Evolutionary conservation across 768 basidiomycete species (phyloP).

Genomic region (Mycena leptocephala): DNA sequence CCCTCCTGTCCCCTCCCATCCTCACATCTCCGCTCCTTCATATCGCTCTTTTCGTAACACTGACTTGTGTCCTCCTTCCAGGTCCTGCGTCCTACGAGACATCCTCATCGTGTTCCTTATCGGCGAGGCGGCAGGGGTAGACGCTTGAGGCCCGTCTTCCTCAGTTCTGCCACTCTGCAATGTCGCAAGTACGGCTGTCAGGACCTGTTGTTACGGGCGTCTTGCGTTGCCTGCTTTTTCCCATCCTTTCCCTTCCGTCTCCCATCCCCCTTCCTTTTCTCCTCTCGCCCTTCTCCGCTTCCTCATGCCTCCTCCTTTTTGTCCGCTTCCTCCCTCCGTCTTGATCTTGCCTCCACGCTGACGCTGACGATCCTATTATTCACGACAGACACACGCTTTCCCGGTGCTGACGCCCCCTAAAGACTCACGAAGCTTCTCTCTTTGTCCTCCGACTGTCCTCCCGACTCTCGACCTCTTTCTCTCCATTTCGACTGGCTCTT

Average conservation of each 20-base stretch:
- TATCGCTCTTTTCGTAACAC: neutral
- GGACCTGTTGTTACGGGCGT: neutral
- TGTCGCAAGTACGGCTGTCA: too few relatives aligned
- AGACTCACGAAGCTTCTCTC: too few relatives aligned
- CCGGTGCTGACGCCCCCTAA: too few relatives aligned
- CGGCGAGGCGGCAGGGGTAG: neutral
- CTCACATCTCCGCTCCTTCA: neutral
- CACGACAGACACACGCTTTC: neutral
- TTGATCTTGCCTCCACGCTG: neutral
- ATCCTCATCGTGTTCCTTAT: neutral
- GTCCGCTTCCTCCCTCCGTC: too few relatives aligned
- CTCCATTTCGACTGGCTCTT: too few relatives aligned
- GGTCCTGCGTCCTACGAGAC: conserved; percentile 2
- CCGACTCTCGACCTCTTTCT: too few relatives aligned
- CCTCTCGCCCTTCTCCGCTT: too few relatives aligned
- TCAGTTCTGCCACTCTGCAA: neutral
- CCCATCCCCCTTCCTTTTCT: too few relatives aligned
- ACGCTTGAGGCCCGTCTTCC: conserved; percentile 1
- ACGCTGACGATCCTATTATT: neutral
- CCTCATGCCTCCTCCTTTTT: too few relatives aligned
- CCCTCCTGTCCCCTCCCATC: neutral
- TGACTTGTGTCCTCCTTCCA: neutral
- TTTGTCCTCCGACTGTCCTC: too few relatives aligned
- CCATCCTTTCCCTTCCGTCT: too few relatives aligned
- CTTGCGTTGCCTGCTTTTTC: neutral